A percentile compares a stretch with the other conserved stretches of the same genome.
phyloP scores from a whole-genome alignment of 805 yeast species.

The Maudiozyma turicensis region DNA sequence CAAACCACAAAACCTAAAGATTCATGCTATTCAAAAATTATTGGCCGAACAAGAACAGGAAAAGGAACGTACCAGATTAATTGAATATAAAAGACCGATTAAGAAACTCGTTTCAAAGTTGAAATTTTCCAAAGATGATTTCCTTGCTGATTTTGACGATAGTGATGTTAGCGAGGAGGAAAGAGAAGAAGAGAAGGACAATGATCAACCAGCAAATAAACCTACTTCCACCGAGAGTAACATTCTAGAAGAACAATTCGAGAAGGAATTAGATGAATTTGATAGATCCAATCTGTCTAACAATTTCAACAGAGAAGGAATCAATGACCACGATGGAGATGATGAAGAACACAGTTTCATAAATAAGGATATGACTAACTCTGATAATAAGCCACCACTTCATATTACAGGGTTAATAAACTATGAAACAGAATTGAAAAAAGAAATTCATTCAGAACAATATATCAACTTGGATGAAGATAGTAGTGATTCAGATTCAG shows the following conservation, averaged over 20 bases:
- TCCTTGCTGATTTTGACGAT: slow-evolving; percentile 17
- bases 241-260: not conserved
- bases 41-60: slow-evolving; percentile 4
- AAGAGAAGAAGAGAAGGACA: not conserved
- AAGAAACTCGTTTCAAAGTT: not conserved
- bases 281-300: not conserved
- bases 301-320: too few species aligned
- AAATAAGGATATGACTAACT: not conserved
- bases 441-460: slow-evolving; percentile 6
- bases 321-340: too few species aligned
- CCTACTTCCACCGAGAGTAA: not conserved
- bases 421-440: slow-evolving; percentile 16
- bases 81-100: slow-evolving; percentile 3
- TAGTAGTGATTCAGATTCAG: slow-evolving; percentile 4
- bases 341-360: not conserved
- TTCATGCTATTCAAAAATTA: slow-evolving; percentile 13
- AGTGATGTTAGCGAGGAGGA: slow-evolving; percentile 1
- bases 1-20: slow-evolving; percentile 5
- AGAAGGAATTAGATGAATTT: not conserved
- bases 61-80: not conserved
- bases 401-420: slow-evolving; percentile 8
- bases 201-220: not conserved
- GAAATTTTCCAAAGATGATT: slow-evolving; percentile 15
- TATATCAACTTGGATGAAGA: slow-evolving; percentile 14
- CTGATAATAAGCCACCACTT: not conserved